Evolutionary conservation across 495 filamentous ascomycete species (phyloP).

Genomic region (Pyronema domesticum): DNA sequence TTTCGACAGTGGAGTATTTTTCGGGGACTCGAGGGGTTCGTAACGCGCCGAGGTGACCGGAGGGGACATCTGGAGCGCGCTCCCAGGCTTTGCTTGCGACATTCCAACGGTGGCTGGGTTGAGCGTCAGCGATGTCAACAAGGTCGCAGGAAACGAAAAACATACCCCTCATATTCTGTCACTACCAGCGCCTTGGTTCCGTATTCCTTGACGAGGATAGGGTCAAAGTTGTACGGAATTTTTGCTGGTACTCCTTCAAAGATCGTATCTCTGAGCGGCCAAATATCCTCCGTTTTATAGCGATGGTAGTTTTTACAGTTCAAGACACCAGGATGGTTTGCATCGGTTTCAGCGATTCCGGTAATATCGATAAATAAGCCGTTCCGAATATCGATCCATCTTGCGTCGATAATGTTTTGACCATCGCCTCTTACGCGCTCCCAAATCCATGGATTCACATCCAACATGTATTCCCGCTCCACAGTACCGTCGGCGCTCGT

Average conservation of each 20-base stretch:
- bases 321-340: constrained; percentile 43
- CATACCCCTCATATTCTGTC: constrained; percentile 46
- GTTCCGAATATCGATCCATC: constrained; percentile 62
- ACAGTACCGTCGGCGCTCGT: constrained; percentile 24
- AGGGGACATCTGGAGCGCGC: constrained; percentile 13
- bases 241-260: constrained; percentile 63
- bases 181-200: constrained; percentile 43
- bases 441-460: constrained; percentile 54
- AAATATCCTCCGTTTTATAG: constrained; percentile 55
- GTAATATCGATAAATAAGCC: constrained; percentile 82
- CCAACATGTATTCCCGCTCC: constrained; percentile 48
- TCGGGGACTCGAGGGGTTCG: constrained; percentile 14
- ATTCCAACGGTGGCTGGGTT: constrained; percentile 19
- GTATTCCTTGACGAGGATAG: constrained; percentile 61
- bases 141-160: constrained; percentile 4
- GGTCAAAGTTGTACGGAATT: constrained; percentile 58
- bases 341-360: constrained; percentile 51
- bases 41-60: constrained; percentile 3
- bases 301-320: constrained; percentile 68
- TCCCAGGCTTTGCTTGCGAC: constrained; percentile 21
- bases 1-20: constrained; percentile 19
- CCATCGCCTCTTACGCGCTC: constrained; percentile 46
- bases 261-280: constrained; percentile 54
- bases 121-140: neutral
- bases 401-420: constrained; percentile 65